Percentiles rank a stretch among this genome's conserved stretches.
Evolutionary conservation across 768 basidiomycete species (phyloP).

Genomic region (Macrocybe gigantea): DNA sequence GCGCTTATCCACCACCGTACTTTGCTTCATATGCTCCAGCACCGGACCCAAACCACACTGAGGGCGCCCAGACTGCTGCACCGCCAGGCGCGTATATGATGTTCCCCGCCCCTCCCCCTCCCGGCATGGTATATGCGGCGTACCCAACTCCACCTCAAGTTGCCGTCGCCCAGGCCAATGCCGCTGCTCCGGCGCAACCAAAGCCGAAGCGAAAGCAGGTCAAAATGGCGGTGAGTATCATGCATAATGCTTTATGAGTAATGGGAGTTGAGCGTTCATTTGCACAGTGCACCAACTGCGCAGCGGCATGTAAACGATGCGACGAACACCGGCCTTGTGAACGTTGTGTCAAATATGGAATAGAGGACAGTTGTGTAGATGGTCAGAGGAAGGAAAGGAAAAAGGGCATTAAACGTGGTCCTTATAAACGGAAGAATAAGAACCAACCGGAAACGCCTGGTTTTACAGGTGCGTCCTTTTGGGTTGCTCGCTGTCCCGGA

Average conservation of each 20-base stretch:
- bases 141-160: conserved; percentile 29
- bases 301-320: conserved; percentile 84
- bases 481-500: conserved; percentile 1
- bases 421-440: conserved; percentile 66
- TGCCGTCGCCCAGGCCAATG: conserved; percentile 26
- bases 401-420: conserved; percentile 84
- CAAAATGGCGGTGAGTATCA: conserved; percentile 64
- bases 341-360: conserved; percentile 85
- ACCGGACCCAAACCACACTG: conserved; percentile 30
- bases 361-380: conserved; percentile 73
- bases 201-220: conserved; percentile 81
- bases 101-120: conserved; percentile 29
- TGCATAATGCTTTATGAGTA: not conserved
- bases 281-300: conserved; percentile 72
- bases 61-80: conserved; percentile 27
- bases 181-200: conserved; percentile 19
- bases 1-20: conserved; percentile 32
- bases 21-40: conserved; percentile 38
- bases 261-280: not conserved
- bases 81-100: conserved; percentile 34
- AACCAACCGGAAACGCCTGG: conserved; percentile 4
- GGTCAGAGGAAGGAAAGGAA: conserved; percentile 92
- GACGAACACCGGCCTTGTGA: conserved; percentile 86
- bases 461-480: not conserved
- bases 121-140: conserved; percentile 40